Base-by-base conservation (phyloP, 257 asterid genomes). In the Henckelia pumila region DNA sequence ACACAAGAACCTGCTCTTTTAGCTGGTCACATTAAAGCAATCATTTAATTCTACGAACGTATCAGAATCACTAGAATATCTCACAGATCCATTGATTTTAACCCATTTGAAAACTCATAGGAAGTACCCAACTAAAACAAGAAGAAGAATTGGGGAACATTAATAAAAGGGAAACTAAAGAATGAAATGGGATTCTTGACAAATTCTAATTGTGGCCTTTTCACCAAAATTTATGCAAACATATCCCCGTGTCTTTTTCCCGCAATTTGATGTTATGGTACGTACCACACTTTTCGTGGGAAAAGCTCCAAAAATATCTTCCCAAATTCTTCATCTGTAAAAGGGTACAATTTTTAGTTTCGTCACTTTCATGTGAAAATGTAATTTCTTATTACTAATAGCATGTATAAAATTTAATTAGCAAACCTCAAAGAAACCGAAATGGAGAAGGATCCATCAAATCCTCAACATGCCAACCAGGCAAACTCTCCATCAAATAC, bases 401-500 rank as follows among this genome's bases (percentile, higher is more conserved):
- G 17, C 55, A 17, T 47, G 40, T n/a, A 7, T 17, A 0, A 52
- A 1, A n/a, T n/a, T n/a, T n/a, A 21, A 10, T 50, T 8, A 9
- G 64, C 21, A 22, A 75, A 76, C 24, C 79, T 72, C 75, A 72
- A 78, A 75, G 72, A 44, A 68, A 23, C 64, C 75, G 23, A 44
- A 6, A 4, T 75, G 73, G 53, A 64, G 76, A 61, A 61, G 79
- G 69, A 62, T 83, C 83, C 47, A 80, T 81, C 66, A 83, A 83
- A 71, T 80, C 88, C 47, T 80, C 83, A 7, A 80, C 81, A 14
- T 65, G 81, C 85, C 88, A 83, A 24, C 78, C 88, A 0, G 88
- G 82, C 53, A 80, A 64, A 60, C 79, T 77, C 73, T 80, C 78
- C 62, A 69, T 68, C 23, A 77, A 71, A 19, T 77, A 77, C 57